phyloP scores from a whole-genome alignment of 495 filamentous ascomycete genomes.

The Apodospora peruviana region DNA sequence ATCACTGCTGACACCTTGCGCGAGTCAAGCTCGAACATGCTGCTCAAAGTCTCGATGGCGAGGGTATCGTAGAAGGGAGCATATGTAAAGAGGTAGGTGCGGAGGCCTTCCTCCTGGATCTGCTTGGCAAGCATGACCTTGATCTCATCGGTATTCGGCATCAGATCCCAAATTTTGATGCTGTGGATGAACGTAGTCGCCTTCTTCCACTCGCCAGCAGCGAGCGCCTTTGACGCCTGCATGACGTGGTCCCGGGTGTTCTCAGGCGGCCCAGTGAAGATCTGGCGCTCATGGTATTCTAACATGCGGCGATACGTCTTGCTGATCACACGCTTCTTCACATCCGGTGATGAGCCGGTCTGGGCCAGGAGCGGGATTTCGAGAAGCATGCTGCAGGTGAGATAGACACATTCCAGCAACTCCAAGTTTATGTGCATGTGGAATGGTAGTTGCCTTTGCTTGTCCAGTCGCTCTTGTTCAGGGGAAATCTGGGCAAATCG shows the following conservation, averaged over 20 bases:
- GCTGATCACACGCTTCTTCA: conserved; percentile 97
- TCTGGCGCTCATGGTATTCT: conserved; percentile 98
- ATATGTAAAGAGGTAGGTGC: conserved; percentile 99
- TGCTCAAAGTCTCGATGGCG: conserved; percentile 72
- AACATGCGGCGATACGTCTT: conserved; percentile 99
- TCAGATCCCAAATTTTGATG: conserved; percentile 99
- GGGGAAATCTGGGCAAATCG: conserved; percentile 90
- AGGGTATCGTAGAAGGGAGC: conserved; percentile 99
- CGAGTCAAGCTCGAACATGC: conserved; percentile 91
- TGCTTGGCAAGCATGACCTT: conserved; percentile 95
- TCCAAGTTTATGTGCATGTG: conserved; percentile 99
- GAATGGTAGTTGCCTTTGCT: conserved; percentile 95
- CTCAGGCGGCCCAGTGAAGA: conserved; percentile 96
- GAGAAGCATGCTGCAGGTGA: conserved; percentile 97
- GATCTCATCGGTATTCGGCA: conserved; percentile 82
- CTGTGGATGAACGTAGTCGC: conserved; percentile 83
- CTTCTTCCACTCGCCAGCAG: conserved; percentile 97
- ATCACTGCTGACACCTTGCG: conserved; percentile 91
- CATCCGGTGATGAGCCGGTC: conserved; percentile 89
- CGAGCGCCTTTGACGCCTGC: conserved; percentile 94
- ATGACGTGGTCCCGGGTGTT: conserved; percentile 99
- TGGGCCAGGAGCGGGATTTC: conserved; percentile 97
- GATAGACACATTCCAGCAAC: conserved; percentile 94
- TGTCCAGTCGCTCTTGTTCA: conserved; percentile 94
- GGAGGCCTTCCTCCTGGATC: conserved; percentile 95